Base-by-base conservation (phyloP, 139 green algal species). In the Microglena sp. region DNA sequence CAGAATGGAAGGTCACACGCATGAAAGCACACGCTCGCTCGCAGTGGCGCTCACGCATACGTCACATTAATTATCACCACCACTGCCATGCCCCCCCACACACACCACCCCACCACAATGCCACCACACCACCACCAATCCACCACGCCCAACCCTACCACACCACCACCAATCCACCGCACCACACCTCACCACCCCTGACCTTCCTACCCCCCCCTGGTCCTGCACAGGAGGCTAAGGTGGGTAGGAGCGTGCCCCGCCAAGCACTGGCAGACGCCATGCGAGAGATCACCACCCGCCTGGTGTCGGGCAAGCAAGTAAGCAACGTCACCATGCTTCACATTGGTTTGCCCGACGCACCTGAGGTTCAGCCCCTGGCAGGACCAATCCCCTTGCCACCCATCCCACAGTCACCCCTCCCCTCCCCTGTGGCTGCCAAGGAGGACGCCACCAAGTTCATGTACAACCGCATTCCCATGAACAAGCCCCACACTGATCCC, bases 401-500 rank as follows among this genome's bases (percentile, higher is more conserved):
- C 3, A 3, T 34, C 0, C 43, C 26, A 2, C 57, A 2, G 27
- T 21, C 40, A 8, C 6, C 43, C 29, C 18, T n/a, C n/a, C 26
- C 59, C 5, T 33, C 22, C 28, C 27, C 29, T 8, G 2, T 33
- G 4, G 4, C 57, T 30, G 33, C 63, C 18, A 2, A 28, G 35
- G n/a, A 7, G 36, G 31, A 33, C 55, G 50, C 50, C 29, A 60
- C 54, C 3, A 36, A 63, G 45, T 59, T 70, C 74, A 60, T n/a
- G 45, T 80, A 80, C 68, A 32, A 18, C 29, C 72, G 72, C 50
- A 71, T 84, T 36, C 62, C 62, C 26, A 57, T 60, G 2, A 64
- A 77, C 33, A 28, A 36, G 33, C 32, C 66, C 0, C 29, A 33
- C 45, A 76, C 72, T n/a, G 86, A 91, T 74, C 74, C 77, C 5